Evolutionary conservation across 2,329 filamentous ascomycete species (phyloP).

Genomic region (Monilinia vaccinii-corymbosi): DNA sequence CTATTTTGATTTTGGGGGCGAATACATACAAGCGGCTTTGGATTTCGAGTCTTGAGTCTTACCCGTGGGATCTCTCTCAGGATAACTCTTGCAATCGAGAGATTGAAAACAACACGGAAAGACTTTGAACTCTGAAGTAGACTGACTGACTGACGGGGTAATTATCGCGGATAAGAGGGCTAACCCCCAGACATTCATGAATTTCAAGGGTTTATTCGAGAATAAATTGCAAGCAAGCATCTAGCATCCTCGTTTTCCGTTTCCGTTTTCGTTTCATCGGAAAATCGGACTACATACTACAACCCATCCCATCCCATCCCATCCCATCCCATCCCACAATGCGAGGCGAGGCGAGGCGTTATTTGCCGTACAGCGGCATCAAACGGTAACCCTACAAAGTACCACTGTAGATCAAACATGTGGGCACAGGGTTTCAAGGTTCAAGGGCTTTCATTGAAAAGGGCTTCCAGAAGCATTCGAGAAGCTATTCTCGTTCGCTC

Average conservation of each 20-base stretch:
- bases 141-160: not conserved
- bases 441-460: not conserved
- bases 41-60: not conserved
- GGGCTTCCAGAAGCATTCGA: constrained; percentile 1
- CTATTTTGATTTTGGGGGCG: not conserved
- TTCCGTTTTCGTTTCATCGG: too few species aligned
- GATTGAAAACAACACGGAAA: not conserved
- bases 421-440: constrained; percentile 1
- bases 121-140: not conserved
- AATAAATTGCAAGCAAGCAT: not conserved
- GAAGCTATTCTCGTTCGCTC: not conserved
- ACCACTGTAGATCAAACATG: constrained; percentile 6
- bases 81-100: not conserved
- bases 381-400: not conserved
- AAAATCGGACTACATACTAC: too few species aligned
- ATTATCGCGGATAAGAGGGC: not conserved
- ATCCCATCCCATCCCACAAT: too few species aligned
- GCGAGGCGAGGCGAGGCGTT: not conserved
- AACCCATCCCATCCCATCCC: too few species aligned
- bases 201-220: not conserved
- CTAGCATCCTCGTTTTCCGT: too few species aligned
- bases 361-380: not conserved
- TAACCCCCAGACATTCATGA: not conserved
- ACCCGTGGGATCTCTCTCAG: not conserved
- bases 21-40: not conserved